Evolutionary conservation across 2,329 filamentous ascomycete species (phyloP).

Genomic region (Westerdykella aurantiaca): DNA sequence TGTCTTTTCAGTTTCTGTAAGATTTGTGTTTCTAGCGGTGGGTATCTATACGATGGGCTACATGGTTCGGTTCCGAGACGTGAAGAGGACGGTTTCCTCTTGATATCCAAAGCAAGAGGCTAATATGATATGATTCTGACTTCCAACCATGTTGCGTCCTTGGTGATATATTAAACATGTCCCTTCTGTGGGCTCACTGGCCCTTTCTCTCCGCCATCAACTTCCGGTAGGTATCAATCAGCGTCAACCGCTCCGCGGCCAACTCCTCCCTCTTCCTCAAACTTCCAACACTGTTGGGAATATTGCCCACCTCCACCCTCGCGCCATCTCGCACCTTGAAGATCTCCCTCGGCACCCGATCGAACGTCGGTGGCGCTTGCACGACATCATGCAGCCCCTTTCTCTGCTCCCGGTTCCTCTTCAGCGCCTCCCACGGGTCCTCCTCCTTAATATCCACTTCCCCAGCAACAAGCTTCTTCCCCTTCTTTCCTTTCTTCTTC

Average conservation of each 20-base stretch:
- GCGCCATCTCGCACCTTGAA: conserved; percentile 62
- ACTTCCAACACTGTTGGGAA: conserved; percentile 65
- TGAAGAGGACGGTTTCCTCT: too few relatives aligned
- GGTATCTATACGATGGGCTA: too few relatives aligned
- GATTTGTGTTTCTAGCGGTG: too few relatives aligned
- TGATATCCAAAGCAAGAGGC: too few relatives aligned
- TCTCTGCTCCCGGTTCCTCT: conserved; percentile 50
- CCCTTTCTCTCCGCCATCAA: conserved; percentile 51
- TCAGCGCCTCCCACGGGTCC: conserved; percentile 73
- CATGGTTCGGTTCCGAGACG: too few relatives aligned
- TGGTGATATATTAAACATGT: too few relatives aligned
- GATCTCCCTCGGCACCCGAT: conserved; percentile 56
- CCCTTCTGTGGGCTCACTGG: background rate
- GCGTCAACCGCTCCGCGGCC: conserved; percentile 59
- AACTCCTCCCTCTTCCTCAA: conserved; percentile 68
- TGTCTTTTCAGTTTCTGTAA: too few relatives aligned
- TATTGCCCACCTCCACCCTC: conserved; percentile 60
- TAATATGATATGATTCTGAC: too few relatives aligned
- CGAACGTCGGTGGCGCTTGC: conserved; percentile 69
- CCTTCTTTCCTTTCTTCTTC: conserved; percentile 45
- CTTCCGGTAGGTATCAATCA: conserved; percentile 68
- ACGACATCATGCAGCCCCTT: conserved; percentile 57
- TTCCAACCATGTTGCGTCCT: too few relatives aligned
- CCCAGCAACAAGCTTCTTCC: conserved; percentile 47
- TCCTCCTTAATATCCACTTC: conserved; percentile 53